Base-by-base conservation (phyloP, 192 early-diverging fungal species). In the Mortierella antarctica region DNA sequence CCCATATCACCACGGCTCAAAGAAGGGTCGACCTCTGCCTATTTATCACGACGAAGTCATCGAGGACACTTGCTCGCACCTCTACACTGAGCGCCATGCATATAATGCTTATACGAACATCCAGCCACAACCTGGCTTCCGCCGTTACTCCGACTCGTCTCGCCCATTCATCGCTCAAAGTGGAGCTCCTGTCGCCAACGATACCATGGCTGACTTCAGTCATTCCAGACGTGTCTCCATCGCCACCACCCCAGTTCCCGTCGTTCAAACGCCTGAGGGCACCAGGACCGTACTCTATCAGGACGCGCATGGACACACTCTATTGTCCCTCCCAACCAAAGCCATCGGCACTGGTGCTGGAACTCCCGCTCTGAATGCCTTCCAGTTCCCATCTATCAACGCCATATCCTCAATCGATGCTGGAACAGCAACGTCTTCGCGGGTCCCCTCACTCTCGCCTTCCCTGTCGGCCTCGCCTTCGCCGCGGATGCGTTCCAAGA, bases 41-140 rank as follows among this genome's bases (percentile, higher is more conserved):
- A 52, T 65, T 14, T 80, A 65, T 18, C 77, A 80, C 21, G 57
- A 68, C 2, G 59, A 60, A 9, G 42, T 65, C n/a, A 72, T 80
- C 39, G 65, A 72, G 21, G 77, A 80, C 44, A 80, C 77, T 39
- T 80, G 77, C 60, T 80, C 77, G 0, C 77, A 80, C 40, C 49
- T 80, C 9, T 63, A 71, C 3, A n/a, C n/a, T n/a, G n/a, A n/a
- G n/a, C 46, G 21, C 49, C 20, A 44, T 40, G 44, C 49, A 45
- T 7, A 48, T 14, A n/a, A 21, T 44, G 11, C 23, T 31, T 31
- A 31, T 31, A 31, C 31, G 31, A 31, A 31, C 31, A 31, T 31
- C 31, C 31, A 2, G 31, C 31, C 58, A 12, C 2, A 48, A 9
- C 7, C 57, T 14, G 60, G 42, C 7, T 61, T 71, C 45, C 77